These are phyloP conservation scores for Exophiala sp. DNA, from an alignment of 2,329 filamentous ascomycete species.

Conservation along the genomic window DNA sequence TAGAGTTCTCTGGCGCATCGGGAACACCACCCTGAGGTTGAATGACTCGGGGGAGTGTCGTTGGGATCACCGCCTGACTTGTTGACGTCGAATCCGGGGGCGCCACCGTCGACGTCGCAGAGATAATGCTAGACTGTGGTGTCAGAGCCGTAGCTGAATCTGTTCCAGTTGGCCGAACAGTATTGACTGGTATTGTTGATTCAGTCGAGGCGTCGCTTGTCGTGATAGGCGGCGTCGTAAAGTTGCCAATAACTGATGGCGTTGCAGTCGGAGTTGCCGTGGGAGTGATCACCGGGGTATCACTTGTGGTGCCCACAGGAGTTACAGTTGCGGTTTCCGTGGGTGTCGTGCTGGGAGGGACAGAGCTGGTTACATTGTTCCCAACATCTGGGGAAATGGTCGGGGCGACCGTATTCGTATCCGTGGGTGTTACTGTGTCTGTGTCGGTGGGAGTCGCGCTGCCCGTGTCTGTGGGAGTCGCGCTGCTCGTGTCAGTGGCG, in stretches of 20 bases:
- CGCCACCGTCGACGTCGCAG: slow-evolving; percentile 30
- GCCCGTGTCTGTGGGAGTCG: slow-evolving; percentile 30
- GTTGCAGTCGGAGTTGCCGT: slow-evolving; percentile 23
- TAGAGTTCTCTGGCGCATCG: slow-evolving; percentile 56
- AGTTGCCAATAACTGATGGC: slow-evolving; percentile 13
- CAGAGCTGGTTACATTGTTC: background rate
- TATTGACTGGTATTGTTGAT: slow-evolving; percentile 18
- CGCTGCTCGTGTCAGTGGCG: slow-evolving; percentile 42
- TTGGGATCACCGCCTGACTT: slow-evolving; percentile 52
- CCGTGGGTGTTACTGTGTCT: slow-evolving; percentile 1
- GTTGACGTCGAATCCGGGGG: slow-evolving; percentile 34
- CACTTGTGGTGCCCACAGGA: background rate
- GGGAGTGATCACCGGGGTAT: background rate
- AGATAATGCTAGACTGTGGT: slow-evolving; percentile 32
- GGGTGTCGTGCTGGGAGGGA: background rate
- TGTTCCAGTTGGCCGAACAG: slow-evolving; percentile 41
- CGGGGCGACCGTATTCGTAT: slow-evolving; percentile 1
- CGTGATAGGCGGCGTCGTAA: slow-evolving; percentile 11
- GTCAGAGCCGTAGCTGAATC: slow-evolving; percentile 40
- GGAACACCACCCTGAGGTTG: slow-evolving; percentile 59
- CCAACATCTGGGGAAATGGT: background rate
- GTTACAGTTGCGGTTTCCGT: slow-evolving; percentile 1
- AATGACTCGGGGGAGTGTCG: slow-evolving; percentile 67
- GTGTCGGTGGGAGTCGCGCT: slow-evolving; percentile 1
- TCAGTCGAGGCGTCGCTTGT: slow-evolving; percentile 3